Evolutionary conservation across 176 grass and related monocot genomes (phyloP).

Genomic region (Musa beccarii): DNA sequence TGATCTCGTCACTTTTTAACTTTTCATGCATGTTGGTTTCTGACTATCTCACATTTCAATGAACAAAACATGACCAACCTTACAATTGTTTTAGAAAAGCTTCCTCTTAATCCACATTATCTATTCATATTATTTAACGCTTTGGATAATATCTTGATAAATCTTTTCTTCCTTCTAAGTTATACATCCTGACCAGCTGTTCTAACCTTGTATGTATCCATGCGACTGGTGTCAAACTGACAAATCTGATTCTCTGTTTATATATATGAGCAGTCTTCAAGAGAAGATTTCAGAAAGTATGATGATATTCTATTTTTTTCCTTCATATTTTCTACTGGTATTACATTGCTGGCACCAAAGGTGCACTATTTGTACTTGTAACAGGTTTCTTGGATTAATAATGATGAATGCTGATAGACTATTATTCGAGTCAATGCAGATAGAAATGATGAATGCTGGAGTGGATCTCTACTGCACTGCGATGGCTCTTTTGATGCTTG

Average conservation of each 20-base stretch:
- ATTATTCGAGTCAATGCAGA: no score
- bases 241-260: not conserved
- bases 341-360: conserved; percentile 81
- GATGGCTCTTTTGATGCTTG: no score
- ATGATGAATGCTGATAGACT: no score
- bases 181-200: not conserved
- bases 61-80: not conserved
- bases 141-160: not conserved
- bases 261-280: not conserved
- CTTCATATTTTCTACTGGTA: conserved; percentile 45
- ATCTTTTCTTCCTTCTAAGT: not conserved
- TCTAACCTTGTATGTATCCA: not conserved
- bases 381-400: conserved; percentile 81
- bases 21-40: not conserved
- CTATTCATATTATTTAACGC: no score
- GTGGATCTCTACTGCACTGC: no score
- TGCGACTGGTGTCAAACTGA: not conserved
- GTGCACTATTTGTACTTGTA: conserved; percentile 67
- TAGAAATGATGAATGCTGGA: no score
- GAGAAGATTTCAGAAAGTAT: not conserved
- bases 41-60: not conserved
- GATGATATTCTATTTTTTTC: not conserved
- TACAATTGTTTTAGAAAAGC: not conserved
- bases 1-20: no score
- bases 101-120: not conserved